phyloP scores from a whole-genome alignment of 495 filamentous ascomycete species.

The Penicillium bovifimosum region DNA sequence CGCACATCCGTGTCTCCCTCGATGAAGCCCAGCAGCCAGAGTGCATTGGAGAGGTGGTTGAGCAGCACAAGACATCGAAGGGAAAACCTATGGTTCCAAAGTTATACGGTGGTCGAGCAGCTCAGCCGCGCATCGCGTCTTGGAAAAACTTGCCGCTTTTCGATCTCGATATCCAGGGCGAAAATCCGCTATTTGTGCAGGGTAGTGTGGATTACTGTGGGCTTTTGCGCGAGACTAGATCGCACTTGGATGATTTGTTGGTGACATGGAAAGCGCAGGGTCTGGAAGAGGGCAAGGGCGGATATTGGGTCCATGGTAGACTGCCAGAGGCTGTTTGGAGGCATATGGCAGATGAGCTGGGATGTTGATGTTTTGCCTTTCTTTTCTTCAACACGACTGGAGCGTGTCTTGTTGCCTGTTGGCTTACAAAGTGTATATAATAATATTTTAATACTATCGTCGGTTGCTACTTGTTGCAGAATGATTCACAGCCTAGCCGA shows the following conservation, averaged over 20 bases:
- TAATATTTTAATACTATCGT: background rate
- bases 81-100: background rate
- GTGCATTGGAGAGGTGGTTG: constrained; percentile 3
- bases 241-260: constrained; percentile 3
- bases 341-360: constrained; percentile 1
- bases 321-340: constrained; percentile 2
- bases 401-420: background rate
- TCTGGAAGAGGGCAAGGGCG: background rate
- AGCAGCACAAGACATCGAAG: background rate
- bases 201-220: constrained; percentile 8
- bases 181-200: constrained; percentile 6
- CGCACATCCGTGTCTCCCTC: background rate
- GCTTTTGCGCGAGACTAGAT: background rate
- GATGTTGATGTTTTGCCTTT: background rate
- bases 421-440: background rate
- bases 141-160: constrained; percentile 4
- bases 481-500: no score
- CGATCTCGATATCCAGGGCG: constrained; percentile 4
- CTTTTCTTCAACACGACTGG: background rate
- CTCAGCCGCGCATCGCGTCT: constrained; percentile 2
- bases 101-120: background rate
- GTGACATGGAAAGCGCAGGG: constrained; percentile 6
- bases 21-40: constrained; percentile 2
- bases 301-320: constrained; percentile 6
- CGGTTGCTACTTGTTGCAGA: no score